phyloP scores from a whole-genome alignment of 352 stramenopile genomes.

The Thalassiosira mediterranea region DNA sequence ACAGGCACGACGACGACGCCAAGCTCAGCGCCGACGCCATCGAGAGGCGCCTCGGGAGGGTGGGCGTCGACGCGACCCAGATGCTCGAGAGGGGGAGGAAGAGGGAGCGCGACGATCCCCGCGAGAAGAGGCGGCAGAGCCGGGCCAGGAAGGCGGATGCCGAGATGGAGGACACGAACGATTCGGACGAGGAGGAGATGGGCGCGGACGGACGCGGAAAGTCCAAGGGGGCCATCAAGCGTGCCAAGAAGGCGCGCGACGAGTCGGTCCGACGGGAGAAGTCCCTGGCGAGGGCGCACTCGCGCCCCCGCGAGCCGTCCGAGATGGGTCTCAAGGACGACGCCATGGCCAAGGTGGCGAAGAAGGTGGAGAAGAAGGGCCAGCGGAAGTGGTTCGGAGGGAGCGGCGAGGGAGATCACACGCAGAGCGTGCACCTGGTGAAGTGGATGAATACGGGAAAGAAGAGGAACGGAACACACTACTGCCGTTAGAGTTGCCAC shows the following conservation, averaged over 20 bases:
- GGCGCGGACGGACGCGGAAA: slow-evolving; percentile 53
- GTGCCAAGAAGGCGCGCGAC: slow-evolving; percentile 66
- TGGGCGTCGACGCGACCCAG: slow-evolving; percentile 90
- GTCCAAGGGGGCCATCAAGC: slow-evolving; percentile 82
- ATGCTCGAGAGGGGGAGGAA: slow-evolving; percentile 91
- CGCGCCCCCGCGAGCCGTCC: slow-evolving; percentile 73
- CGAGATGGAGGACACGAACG: slow-evolving; percentile 84
- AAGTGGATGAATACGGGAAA: slow-evolving; percentile 87
- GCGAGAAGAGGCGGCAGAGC: slow-evolving; percentile 74
- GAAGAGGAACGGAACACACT: slow-evolving; percentile 82
- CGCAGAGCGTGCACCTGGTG: slow-evolving; percentile 80
- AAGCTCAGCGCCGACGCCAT: slow-evolving; percentile 85
- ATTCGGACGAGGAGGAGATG: slow-evolving; percentile 42
- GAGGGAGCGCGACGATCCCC: slow-evolving; percentile 87
- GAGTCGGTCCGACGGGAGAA: slow-evolving; percentile 66
- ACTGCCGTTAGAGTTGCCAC: slow-evolving; percentile 54
- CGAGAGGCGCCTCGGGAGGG: slow-evolving; percentile 90
- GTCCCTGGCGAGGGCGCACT: slow-evolving; percentile 77
- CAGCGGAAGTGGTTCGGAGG: slow-evolving; percentile 64
- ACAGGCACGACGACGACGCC: slow-evolving; percentile 76
- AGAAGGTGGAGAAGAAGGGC: slow-evolving; percentile 71
- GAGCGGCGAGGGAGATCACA: slow-evolving; percentile 80
- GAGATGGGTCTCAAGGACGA: slow-evolving; percentile 72
- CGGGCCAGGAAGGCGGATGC: slow-evolving; percentile 70
- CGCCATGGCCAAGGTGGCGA: slow-evolving; percentile 58